Conservation (phyloP, 768 basidiomycete genomes). For the Cystobasidium tubakii region DNA sequence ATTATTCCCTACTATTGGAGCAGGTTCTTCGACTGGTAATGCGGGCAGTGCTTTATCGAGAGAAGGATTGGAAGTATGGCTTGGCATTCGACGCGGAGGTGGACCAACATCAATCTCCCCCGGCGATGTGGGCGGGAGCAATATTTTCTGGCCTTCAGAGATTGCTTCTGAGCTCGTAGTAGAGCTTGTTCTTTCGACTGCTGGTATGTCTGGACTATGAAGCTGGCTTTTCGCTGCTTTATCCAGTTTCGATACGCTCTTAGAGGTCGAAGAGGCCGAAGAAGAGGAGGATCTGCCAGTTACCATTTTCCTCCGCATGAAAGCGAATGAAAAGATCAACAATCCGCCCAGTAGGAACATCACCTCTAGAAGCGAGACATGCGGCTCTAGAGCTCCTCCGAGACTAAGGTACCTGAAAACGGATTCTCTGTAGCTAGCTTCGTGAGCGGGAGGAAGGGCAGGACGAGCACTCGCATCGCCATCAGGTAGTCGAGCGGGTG, state of each 20-base stretch:
- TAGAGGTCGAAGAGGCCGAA: background rate
- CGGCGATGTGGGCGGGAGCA: background rate
- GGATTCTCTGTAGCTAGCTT: constrained; percentile 13
- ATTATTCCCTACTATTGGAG: constrained; percentile 45
- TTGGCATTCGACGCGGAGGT: background rate
- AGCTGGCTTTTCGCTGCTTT: background rate
- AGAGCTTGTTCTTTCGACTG: background rate
- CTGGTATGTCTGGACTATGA: background rate
- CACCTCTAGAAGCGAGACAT: background rate
- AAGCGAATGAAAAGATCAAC: background rate
- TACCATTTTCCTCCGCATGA: background rate
- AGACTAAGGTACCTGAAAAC: background rate
- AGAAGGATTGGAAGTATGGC: background rate
- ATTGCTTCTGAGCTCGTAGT: background rate
- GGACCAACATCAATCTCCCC: background rate
- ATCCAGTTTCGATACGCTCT: background rate
- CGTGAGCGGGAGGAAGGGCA: background rate
- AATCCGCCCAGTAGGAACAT: background rate
- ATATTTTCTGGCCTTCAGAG: background rate
- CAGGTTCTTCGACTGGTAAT: constrained; percentile 12
- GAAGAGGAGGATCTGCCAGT: background rate
- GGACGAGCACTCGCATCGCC: background rate
- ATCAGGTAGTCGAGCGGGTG: background rate
- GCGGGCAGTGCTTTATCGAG: constrained; percentile 35
- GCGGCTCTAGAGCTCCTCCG: background rate